phyloP scores from a whole-genome alignment of 2,329 filamentous ascomycete species.

The Colletotrichum sojae region DNA sequence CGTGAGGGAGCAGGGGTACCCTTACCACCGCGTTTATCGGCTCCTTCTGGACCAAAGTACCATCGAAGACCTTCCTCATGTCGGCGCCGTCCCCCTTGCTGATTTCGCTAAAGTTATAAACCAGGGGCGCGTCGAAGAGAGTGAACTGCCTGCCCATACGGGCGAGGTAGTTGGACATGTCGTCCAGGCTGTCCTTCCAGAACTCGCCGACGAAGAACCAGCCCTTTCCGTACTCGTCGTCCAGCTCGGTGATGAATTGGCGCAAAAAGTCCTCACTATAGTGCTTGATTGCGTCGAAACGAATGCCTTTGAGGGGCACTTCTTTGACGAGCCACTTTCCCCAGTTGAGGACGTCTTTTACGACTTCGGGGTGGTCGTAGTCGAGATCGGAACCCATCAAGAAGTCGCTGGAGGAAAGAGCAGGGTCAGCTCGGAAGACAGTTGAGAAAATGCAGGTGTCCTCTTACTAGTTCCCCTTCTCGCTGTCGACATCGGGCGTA shows the following conservation, averaged over 20 bases:
- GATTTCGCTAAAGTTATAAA: constrained; percentile 76
- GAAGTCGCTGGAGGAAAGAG: constrained; percentile 71
- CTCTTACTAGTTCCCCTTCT: constrained; percentile 73
- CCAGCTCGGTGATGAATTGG: constrained; percentile 73
- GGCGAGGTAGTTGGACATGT: constrained; percentile 51
- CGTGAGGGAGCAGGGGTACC: not conserved
- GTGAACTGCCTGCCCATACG: constrained; percentile 69
- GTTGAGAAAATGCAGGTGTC: constrained; percentile 52
- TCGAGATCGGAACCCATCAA: constrained; percentile 82
- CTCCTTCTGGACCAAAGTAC: constrained; percentile 65
- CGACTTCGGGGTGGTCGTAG: constrained; percentile 74
- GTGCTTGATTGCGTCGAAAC: constrained; percentile 82
- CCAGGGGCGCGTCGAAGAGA: constrained; percentile 78
- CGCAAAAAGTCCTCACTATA: constrained; percentile 77
- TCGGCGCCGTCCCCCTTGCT: constrained; percentile 71
- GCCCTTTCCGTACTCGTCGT: constrained; percentile 56
- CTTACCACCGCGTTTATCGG: constrained; percentile 54
- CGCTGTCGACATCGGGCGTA: constrained; percentile 60
- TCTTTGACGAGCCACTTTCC: constrained; percentile 75
- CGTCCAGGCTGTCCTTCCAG: constrained; percentile 55
- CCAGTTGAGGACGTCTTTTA: constrained; percentile 76
- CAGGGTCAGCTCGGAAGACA: constrained; percentile 60
- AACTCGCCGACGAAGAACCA: constrained; percentile 58
- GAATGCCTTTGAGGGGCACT: constrained; percentile 74
- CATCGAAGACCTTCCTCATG: constrained; percentile 74